Percentiles rank a stretch among this genome's conserved stretches.
Evolutionary conservation across 148 eudicot species (phyloP).

Genomic region (Tetragonia tetragonoides): DNA sequence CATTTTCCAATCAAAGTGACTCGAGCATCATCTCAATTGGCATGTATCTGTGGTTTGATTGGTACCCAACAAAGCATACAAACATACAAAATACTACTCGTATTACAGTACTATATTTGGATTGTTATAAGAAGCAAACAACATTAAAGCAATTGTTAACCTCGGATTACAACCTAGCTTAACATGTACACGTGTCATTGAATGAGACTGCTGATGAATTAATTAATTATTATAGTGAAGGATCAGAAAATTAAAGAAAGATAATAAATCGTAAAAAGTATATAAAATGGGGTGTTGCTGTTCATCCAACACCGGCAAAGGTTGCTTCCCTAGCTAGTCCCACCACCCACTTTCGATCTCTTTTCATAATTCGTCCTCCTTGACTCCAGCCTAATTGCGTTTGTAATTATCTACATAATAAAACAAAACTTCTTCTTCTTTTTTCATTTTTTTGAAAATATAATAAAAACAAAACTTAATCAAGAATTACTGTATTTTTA

Average conservation of each 20-base stretch:
- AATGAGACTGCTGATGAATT: background rate
- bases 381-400: background rate
- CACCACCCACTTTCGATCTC: background rate
- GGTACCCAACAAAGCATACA: background rate
- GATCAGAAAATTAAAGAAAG: background rate
- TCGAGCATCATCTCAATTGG: background rate
- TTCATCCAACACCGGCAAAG: background rate
- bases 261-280: too few relatives aligned
- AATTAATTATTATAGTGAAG: too few relatives aligned
- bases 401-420: background rate
- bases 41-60: background rate
- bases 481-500: too few relatives aligned
- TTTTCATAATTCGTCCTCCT: too few relatives aligned
- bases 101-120: background rate
- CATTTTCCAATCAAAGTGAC: background rate
- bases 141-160: background rate
- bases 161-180: background rate
- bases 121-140: background rate
- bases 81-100: background rate
- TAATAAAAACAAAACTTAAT: too few relatives aligned
- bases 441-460: too few relatives aligned
- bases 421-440: too few relatives aligned
- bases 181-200: background rate
- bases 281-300: background rate
- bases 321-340: background rate